phyloP scores from a whole-genome alignment of 345 rosid species.

The Populus deltoides region DNA sequence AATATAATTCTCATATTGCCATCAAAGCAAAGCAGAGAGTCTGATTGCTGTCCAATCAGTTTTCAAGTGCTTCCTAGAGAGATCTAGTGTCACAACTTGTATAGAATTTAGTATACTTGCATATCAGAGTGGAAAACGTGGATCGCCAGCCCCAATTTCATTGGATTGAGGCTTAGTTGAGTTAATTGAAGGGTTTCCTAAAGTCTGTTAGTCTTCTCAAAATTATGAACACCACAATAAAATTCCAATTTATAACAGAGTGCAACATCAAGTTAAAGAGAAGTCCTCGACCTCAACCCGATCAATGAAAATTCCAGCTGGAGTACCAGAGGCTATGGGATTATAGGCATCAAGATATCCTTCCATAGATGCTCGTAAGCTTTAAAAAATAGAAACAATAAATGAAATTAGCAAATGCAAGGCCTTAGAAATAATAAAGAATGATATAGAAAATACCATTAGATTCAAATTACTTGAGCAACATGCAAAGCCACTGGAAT shows the following conservation, averaged over 20 bases:
- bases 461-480: background rate
- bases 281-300: slow-evolving; percentile 62
- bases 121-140: too few species aligned
- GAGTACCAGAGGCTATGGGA: slow-evolving; percentile 62
- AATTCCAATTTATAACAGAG: background rate
- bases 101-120: too few species aligned
- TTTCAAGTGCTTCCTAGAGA: background rate
- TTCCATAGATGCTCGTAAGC: slow-evolving; percentile 94
- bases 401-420: background rate
- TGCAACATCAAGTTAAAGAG: slow-evolving; percentile 1
- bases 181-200: background rate
- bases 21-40: background rate
- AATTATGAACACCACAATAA: background rate
- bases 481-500: background rate
- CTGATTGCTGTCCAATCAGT: background rate
- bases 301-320: slow-evolving; percentile 84
- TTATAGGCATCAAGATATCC: slow-evolving; percentile 88
- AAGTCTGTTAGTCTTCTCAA: background rate
- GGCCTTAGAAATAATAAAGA: background rate
- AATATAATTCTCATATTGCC: background rate
- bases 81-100: too few species aligned
- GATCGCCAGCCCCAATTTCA: too few species aligned
- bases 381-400: slow-evolving; percentile 26
- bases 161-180: too few species aligned
- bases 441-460: background rate